phyloP scores from a whole-genome alignment of 2,329 filamentous ascomycete species.

The Apiospora pterosperma region DNA sequence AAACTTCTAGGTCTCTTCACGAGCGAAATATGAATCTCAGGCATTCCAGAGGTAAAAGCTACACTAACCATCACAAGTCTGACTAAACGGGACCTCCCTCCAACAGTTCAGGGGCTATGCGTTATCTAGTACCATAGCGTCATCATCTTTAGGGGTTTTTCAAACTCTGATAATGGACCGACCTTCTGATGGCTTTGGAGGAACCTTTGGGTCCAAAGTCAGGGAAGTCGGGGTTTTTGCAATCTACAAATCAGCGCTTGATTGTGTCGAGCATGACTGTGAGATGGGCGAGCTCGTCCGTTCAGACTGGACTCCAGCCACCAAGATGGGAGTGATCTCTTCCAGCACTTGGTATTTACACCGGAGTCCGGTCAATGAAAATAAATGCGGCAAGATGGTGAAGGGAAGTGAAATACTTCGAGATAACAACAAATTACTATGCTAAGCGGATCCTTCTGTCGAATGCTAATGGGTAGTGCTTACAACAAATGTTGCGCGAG shows the following conservation, averaged over 20 bases:
- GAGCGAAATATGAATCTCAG: no score
- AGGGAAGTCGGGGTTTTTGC: neutral
- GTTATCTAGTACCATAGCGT: neutral
- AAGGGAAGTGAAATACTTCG: neutral
- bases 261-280: neutral
- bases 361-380: neutral
- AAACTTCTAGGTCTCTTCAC: no score
- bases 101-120: neutral
- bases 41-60: no score
- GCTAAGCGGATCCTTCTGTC: neutral
- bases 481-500: neutral
- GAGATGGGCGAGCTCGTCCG: neutral
- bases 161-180: neutral
- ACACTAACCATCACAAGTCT: no score
- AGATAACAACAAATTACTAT: neutral
- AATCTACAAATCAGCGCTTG: neutral
- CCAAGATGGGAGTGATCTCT: neutral
- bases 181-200: neutral
- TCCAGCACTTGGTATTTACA: neutral
- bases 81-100: no score
- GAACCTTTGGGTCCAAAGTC: neutral
- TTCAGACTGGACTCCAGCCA: neutral
- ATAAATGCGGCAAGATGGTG: no score
- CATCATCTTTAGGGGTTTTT: neutral
- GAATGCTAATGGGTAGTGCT: neutral